A percentile compares a stretch with the other conserved stretches of the same genome.
Conservation (phyloP, 176 grass and related monocot species). For the Carex myosuroides region DNA sequence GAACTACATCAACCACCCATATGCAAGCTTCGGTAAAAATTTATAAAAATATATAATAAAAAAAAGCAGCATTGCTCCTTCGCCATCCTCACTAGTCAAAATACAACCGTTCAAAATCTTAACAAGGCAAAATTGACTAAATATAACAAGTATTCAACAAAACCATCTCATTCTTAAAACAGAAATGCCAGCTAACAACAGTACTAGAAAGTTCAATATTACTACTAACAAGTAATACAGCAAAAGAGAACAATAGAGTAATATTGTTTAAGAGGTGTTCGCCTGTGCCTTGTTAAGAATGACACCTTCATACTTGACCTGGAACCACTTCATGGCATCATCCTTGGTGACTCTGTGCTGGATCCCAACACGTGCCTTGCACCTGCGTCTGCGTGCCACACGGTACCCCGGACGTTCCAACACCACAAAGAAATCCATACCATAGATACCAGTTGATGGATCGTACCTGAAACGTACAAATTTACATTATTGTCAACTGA, state of each 20-base stretch:
- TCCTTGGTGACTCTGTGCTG: slow-evolving; percentile 69
- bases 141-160: slow-evolving; percentile 10
- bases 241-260: neutral
- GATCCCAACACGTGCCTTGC: slow-evolving; percentile 60
- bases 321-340: slow-evolving; percentile 69
- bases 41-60: neutral
- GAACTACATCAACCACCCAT: no score
- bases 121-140: slow-evolving; percentile 14
- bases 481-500: neutral
- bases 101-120: neutral
- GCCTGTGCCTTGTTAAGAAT: slow-evolving; percentile 66
- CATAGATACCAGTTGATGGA: slow-evolving; percentile 63
- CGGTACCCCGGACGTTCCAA: slow-evolving; percentile 54
- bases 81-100: neutral
- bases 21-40: neutral
- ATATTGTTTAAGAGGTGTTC: slow-evolving; percentile 25
- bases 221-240: neutral
- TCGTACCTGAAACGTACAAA: slow-evolving; percentile 33
- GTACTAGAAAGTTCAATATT: slow-evolving; percentile 16
- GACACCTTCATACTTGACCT: slow-evolving; percentile 69
- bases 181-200: neutral
- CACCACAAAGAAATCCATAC: slow-evolving; percentile 62
- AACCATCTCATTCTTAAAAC: slow-evolving; percentile 10
- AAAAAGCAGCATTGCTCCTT: neutral
- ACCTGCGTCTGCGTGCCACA: slow-evolving; percentile 46